phyloP scores from a whole-genome alignment of 2,329 filamentous ascomycete species.

The Neurospora sp. region DNA sequence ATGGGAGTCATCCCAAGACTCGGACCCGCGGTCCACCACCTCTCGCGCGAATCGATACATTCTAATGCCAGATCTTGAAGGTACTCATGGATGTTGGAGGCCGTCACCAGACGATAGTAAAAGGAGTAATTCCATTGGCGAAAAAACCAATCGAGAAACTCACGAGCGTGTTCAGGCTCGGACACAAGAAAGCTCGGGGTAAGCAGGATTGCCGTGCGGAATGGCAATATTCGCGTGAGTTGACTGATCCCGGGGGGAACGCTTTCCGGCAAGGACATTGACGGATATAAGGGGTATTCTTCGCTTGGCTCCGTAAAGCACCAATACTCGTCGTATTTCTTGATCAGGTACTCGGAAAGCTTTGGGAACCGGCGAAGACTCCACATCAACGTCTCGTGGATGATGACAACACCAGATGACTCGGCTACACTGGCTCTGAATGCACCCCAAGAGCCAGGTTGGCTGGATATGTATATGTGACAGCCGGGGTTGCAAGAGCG shows the following conservation, averaged over 20 bases:
- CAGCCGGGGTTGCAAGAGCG: conserved; percentile 28
- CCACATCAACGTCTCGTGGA: conserved; percentile 34
- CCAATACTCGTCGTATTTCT: conserved; percentile 27
- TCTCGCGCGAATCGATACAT: conserved; percentile 8
- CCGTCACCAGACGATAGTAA: conserved; percentile 25
- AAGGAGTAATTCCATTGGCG: conserved; percentile 12
- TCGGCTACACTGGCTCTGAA: conserved; percentile 25
- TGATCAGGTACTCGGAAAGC: conserved; percentile 24
- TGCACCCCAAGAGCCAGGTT: conserved; percentile 35
- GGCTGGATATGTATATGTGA: conserved; percentile 31
- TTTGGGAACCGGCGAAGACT: conserved; percentile 30
- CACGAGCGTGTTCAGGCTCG: conserved; percentile 29
- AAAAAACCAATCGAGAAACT: conserved; percentile 32
- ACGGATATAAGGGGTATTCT: conserved; percentile 22
- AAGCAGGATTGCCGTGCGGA: conserved; percentile 34
- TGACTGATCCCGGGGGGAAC: conserved; percentile 23
- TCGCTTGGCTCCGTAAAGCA: conserved; percentile 27
- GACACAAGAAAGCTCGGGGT: conserved; percentile 40
- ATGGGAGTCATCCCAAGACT: conserved; percentile 1
- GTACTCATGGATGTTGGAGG: conserved; percentile 26
- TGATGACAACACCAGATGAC: conserved; percentile 27
- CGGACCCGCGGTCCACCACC: background rate
- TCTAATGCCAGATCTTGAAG: conserved; percentile 26
- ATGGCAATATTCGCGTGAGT: conserved; percentile 33
- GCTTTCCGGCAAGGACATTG: conserved; percentile 11